A percentile compares a stretch with the other conserved stretches of the same genome.
Conservation (phyloP, 1,139 yeast species). For the Zygosaccharomyces pseudobailii region DNA sequence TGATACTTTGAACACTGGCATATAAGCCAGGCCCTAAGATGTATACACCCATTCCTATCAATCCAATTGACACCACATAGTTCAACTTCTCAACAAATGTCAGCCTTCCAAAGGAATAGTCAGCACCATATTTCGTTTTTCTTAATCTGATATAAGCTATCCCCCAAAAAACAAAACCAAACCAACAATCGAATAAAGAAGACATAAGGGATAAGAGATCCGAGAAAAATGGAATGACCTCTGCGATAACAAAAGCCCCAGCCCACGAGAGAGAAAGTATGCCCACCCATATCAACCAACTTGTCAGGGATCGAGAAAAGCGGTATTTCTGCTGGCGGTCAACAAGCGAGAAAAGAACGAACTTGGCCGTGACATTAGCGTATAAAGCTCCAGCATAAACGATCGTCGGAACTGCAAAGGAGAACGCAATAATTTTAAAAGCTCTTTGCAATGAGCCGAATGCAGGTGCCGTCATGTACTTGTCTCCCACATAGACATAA, state of each 20-base stretch:
- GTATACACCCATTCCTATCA: constrained; percentile 47
- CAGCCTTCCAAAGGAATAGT: constrained; percentile 31
- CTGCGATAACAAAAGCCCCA: constrained; percentile 54
- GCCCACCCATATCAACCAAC: constrained; percentile 51
- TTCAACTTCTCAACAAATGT: constrained; percentile 35
- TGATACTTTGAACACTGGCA: constrained; percentile 50
- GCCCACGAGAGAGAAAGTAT: constrained; percentile 46
- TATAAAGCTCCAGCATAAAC: constrained; percentile 53
- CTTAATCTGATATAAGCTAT: constrained; percentile 49
- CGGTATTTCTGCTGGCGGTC: constrained; percentile 42
- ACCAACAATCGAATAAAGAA: constrained; percentile 62
- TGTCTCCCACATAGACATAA: constrained; percentile 54
- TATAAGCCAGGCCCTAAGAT: constrained; percentile 58
- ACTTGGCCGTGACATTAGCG: constrained; percentile 50
- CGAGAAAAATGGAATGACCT: constrained; percentile 59
- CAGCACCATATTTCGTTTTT: constrained; percentile 28
- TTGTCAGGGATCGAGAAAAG: constrained; percentile 44
- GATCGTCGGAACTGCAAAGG: constrained; percentile 59
- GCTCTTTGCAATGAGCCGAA: constrained; percentile 47
- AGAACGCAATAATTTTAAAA: constrained; percentile 51
- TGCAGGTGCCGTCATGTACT: constrained; percentile 55
- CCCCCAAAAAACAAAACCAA: constrained; percentile 65
- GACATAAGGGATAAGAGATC: constrained; percentile 56
- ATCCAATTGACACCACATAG: constrained; percentile 36
- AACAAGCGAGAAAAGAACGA: constrained; percentile 46